phyloP scores from a whole-genome alignment of 2,329 filamentous ascomycete species.

The Colletotrichum lindemuthianum region DNA sequence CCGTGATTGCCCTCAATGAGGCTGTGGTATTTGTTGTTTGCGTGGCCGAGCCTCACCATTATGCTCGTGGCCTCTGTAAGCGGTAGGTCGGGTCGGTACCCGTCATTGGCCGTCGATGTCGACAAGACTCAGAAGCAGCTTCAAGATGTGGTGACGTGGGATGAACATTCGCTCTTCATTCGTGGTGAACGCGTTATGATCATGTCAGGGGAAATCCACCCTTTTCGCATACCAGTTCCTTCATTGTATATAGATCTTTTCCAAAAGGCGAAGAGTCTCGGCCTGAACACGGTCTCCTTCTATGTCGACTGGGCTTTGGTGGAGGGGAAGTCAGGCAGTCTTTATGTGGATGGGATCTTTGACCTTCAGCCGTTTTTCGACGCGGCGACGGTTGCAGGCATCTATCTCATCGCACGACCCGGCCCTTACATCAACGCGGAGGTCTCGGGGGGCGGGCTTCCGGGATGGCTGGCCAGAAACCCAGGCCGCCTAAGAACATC shows the following conservation, averaged over 20 bases:
- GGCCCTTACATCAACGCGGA: conserved; percentile 86
- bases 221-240: conserved; percentile 63
- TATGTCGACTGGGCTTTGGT: conserved; percentile 83
- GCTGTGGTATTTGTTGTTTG: conserved; percentile 16
- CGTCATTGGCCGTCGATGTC: conserved; percentile 38
- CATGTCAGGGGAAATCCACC: conserved; percentile 80
- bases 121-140: conserved; percentile 40
- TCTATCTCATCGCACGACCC: conserved; percentile 79
- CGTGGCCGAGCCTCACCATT: conserved; percentile 27
- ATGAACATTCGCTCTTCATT: conserved; percentile 76
- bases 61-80: conserved; percentile 36
- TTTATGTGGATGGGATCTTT: conserved; percentile 77
- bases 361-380: conserved; percentile 80
- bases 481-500: conserved; percentile 71
- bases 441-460: conserved; percentile 79
- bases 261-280: conserved; percentile 83
- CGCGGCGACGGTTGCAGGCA: conserved; percentile 75
- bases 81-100: conserved; percentile 25
- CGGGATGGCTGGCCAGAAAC: conserved; percentile 80
- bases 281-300: conserved; percentile 83
- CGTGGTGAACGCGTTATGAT: conserved; percentile 76
- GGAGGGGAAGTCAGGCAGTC: conserved; percentile 77
- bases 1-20: conserved; percentile 38
- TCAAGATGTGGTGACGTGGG: conserved; percentile 70
- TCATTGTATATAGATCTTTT: conserved; percentile 74